Base-by-base conservation (phyloP, 2,329 filamentous ascomycete genomes). In the Phymatotrichopsis omnivora region DNA sequence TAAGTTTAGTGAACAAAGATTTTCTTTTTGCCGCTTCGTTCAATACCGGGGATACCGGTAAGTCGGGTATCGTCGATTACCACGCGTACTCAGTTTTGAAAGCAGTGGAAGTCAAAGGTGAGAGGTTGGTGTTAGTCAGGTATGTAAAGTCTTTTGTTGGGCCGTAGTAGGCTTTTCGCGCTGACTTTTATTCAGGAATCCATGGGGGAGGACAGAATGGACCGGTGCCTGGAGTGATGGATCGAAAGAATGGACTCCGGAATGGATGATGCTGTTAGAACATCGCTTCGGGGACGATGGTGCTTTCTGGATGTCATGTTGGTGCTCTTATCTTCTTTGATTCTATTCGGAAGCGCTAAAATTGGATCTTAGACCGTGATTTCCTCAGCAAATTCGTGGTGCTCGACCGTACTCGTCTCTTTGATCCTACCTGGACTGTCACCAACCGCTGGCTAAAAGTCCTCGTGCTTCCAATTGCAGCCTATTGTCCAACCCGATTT, bases 141-240 rank as follows among this genome's bases (percentile, higher is more conserved):
- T 72, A 62, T 41, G 55, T 27, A 20, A 7, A 22, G 20, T 24
- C 7, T 28, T 31, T 22, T 37, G 50, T 24, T 47, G 56, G 20
- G 56, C 56, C 22, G 10, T 19, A 7, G 12, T 16, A 12, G n/a
- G n/a, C n/a, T n/a, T n/a, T n/a, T 2, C 14, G n/a, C 20, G 25
- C 37, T 24, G 17, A 40, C 5, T 47, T 35, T 27, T 10, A 28
- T 30, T 62, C 36, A 76, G 79, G 53, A 91, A 91, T 56, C 85
- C 85, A 0, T 91, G 83, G 84, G 85, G 84, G 1, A 76, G 77
- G 53, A 76, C 74, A 24, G 84, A 86, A 63, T 91, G 84, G 83
- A 81, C 75, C 23, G 85, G 85, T 1, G 70, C 82, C 2, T 91
- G 84, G 83, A 79, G 75, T 28, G 85, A 91, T 58, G 85, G 85